Evolutionary conservation across 768 basidiomycete species (phyloP), one percentile per base, ranked within the genome.

Genomic region (Clitopilus hobsonii): DNA sequence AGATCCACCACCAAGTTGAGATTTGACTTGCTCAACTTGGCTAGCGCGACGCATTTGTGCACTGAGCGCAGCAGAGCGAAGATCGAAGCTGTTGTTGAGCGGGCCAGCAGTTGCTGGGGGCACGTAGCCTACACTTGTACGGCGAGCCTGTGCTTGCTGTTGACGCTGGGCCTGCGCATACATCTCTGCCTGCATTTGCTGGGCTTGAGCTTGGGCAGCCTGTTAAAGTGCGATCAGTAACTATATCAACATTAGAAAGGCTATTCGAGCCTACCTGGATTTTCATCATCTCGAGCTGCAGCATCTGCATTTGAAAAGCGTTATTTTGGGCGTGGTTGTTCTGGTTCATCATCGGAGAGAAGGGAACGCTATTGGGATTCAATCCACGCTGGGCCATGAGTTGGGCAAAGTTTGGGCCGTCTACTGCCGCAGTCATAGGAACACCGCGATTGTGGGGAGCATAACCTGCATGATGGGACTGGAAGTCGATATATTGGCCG

Each of bases 201-300:
- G 87, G 29, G 82, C 83, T 64, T 91, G 86, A 8, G 82, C 83
- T 64, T 91, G 86, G 8, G 85, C 68, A 23, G 81, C 81, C 86
- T 89, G 53, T 25, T 58, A 50, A 32, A 30, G 25, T 54, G 49
- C n/a, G n/a, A n/a, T n/a, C n/a, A 56, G 41, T 57, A 58, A 51
- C 55, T 30, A 50, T 25, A 10, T 13, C 6, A 13, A 29, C n/a
- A 30, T 53, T 41, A 20, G 28, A 23, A 14, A 32, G 52, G 27
- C 54, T 32, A 57, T 16, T 38, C 36, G 27, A 36, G 71, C 79
- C 49, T 56, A 86, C 90, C 86, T 92, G 91, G 58, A 93, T 80
- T 66, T 81, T 83, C 66, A 91, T 69, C 61, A 93, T 80, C 72
- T 93, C 91, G 54, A 93, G 74, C 65, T 93, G 91, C 73, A 92